Base-by-base conservation (phyloP, 1,139 yeast species). In the Geotrichum reessii region DNA sequence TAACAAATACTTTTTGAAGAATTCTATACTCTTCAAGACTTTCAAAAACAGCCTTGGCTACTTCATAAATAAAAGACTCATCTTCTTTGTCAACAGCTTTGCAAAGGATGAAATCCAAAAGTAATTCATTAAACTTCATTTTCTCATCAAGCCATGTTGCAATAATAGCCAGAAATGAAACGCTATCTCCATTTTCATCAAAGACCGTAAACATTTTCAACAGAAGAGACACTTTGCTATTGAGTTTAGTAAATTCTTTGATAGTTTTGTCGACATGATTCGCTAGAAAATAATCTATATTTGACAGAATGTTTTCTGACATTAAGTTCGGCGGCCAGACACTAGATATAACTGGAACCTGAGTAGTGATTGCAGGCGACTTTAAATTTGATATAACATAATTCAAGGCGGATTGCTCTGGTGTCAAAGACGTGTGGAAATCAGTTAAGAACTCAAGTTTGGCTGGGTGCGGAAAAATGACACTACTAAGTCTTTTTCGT, bases 101-200 rank as follows among this genome's bases (percentile, higher is more conserved):
- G 17, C 44, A 37, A 37, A 37, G 44, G n/a, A 17, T 37, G 7
- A 37, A 47, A 33, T 53, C 56, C 12, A 53, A 51, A 24, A 53
- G 33, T 2, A 47, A 42, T n/a, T 31, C 56, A 5, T 47, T 44
- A 12, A 47, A 47, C 2, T 33, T 21, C 52, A 53, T 37, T n/a
- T 14, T 9, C 4, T 31, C 28, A 28, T 53, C 56, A 8, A 53
- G 47, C 56, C 56, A 53, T n/a, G 48, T 50, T 11, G 22, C 56
- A 37, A 53, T 31, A 6, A 53, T 47, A 7, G 37, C 40, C 33
- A 53, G 17, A 17, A 53, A 53, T 7, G 27, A n/a, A n/a, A 53
- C 22, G 7, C 27, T 24, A 3, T 44, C 51, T 8, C 44, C 44
- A 37, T 37, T 37, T 19, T 37, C 44, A 37, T 37, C 44, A 1